Evolutionary conservation across 2,329 filamentous ascomycete species (phyloP).

Genomic region (Claviceps digitariae): DNA sequence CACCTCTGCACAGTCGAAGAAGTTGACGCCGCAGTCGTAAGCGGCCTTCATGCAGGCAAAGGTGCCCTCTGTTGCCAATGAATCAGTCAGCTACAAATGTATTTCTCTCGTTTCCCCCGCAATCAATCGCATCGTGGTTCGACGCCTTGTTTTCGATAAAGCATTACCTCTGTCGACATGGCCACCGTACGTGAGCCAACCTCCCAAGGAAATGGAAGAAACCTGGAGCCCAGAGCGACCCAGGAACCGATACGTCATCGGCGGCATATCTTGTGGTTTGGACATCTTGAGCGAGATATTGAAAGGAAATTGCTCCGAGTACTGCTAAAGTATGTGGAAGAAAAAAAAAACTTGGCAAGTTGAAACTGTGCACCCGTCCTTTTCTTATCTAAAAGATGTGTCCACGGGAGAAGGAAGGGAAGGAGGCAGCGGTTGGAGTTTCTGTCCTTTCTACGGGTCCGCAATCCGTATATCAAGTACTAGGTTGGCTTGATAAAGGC

Average conservation of each 20-base stretch:
- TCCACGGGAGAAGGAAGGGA: neutral
- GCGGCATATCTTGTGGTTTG: conserved; percentile 28
- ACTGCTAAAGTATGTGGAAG: neutral
- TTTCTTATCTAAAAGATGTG: neutral
- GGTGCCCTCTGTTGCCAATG: conserved; percentile 20
- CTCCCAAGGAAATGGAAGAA: conserved; percentile 57
- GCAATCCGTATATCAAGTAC: neutral
- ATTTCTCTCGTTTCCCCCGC: no score
- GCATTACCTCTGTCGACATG: conserved; percentile 51
- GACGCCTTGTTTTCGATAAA: neutral
- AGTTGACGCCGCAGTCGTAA: conserved; percentile 47
- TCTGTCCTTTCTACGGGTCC: neutral
- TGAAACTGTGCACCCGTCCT: neutral
- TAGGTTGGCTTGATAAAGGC: neutral
- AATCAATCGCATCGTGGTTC: neutral
- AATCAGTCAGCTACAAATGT: neutral
- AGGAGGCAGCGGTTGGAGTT: neutral
- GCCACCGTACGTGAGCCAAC: conserved; percentile 63
- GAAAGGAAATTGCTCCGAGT: neutral
- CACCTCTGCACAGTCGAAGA: conserved; percentile 47
- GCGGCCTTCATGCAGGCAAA: conserved; percentile 49
- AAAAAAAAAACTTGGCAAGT: neutral
- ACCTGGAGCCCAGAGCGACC: conserved; percentile 62
- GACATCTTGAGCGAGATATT: conserved; percentile 16
- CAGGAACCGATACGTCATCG: conserved; percentile 59